These are phyloP conservation scores for Biscogniauxia sp. DNA, from an alignment of 2,329 filamentous ascomycete genomes.

Conservation along the genomic window DNA sequence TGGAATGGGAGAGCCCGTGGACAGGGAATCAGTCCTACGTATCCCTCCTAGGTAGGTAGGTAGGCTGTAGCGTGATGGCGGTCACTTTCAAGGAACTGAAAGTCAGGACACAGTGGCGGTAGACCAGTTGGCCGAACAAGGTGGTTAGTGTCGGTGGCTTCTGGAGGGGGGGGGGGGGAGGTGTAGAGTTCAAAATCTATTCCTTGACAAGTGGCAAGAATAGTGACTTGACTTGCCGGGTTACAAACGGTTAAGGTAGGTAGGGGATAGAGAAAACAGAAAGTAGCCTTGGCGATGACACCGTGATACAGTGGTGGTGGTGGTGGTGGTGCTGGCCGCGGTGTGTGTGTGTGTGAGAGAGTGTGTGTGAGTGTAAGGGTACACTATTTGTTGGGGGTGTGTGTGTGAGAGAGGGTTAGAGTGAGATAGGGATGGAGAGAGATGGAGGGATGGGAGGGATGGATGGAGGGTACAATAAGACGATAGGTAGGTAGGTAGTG, in stretches of 20 bases:
- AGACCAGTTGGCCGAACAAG: constrained; percentile 31
- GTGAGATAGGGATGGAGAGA: too few relatives aligned
- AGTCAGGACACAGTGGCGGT: constrained; percentile 28
- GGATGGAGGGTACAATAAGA: not conserved
- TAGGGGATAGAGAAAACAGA: not conserved
- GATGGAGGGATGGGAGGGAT: too few relatives aligned
- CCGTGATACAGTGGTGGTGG: constrained; percentile 11
- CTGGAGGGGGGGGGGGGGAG: too few relatives aligned
- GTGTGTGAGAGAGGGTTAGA: too few relatives aligned
- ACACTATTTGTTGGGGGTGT: constrained; percentile 9
- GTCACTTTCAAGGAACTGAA: constrained; percentile 23
- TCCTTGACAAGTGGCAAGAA: constrained; percentile 22
- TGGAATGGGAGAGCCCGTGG: constrained; percentile 14
- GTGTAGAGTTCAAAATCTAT: constrained; percentile 14
- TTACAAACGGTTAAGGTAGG: constrained; percentile 16
- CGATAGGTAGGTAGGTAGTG: constrained; percentile 6
- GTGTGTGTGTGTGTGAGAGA: constrained; percentile 4
- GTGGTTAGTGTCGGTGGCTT: constrained; percentile 10
- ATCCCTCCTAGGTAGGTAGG: too few relatives aligned
- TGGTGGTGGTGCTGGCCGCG: constrained; percentile 8
- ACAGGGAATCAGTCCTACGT: constrained; percentile 24
- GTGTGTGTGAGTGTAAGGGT: not conserved
- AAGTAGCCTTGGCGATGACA: constrained; percentile 1
- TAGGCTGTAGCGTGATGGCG: constrained; percentile 16
- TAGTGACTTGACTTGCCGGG: constrained; percentile 21